A percentile compares a stretch with the other conserved stretches of the same genome.
Conservation (phyloP, 805 yeast genomes). For the Torulaspora gathmanii region DNA sequence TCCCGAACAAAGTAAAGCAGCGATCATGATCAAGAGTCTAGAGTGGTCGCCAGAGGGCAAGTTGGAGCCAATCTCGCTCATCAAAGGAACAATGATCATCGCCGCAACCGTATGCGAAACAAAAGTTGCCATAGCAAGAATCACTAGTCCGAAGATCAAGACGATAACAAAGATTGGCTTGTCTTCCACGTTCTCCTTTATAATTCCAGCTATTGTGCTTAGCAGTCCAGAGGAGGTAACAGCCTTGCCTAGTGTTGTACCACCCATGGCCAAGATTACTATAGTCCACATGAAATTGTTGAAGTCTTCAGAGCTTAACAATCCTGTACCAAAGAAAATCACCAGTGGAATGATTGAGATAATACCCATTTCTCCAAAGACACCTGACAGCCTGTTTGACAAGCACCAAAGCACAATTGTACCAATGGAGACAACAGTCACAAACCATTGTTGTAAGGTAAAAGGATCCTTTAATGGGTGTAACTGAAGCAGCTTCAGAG, state of each 20-base stretch:
- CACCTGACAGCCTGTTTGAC: constrained; percentile 63
- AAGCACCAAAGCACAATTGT: constrained; percentile 91
- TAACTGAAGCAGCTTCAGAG: constrained; percentile 43
- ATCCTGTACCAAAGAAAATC: constrained; percentile 89
- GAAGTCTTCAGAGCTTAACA: constrained; percentile 82
- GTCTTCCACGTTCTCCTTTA: constrained; percentile 61
- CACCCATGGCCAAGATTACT: constrained; percentile 96
- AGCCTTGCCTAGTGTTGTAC: constrained; percentile 91
- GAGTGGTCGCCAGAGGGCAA: constrained; percentile 77
- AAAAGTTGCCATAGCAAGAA: constrained; percentile 83
- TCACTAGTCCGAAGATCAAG: constrained; percentile 73
- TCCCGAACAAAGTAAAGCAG: constrained; percentile 72
- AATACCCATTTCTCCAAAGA: constrained; percentile 95
- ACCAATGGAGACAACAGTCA: constrained; percentile 55
- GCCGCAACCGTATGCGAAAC: constrained; percentile 98
- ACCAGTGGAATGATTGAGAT: constrained; percentile 85
- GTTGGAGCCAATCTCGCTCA: constrained; percentile 79
- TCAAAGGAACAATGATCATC: constrained; percentile 82
- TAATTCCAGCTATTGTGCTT: constrained; percentile 65
- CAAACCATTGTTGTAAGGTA: constrained; percentile 68
- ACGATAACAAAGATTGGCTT: constrained; percentile 70
- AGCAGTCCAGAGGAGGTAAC: constrained; percentile 88
- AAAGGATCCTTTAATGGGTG: constrained; percentile 63
- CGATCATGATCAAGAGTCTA: constrained; percentile 62
- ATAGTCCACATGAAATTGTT: constrained; percentile 97